Base-by-base conservation (phyloP, 768 basidiomycete genomes). In the Lactarius hatsudake region DNA sequence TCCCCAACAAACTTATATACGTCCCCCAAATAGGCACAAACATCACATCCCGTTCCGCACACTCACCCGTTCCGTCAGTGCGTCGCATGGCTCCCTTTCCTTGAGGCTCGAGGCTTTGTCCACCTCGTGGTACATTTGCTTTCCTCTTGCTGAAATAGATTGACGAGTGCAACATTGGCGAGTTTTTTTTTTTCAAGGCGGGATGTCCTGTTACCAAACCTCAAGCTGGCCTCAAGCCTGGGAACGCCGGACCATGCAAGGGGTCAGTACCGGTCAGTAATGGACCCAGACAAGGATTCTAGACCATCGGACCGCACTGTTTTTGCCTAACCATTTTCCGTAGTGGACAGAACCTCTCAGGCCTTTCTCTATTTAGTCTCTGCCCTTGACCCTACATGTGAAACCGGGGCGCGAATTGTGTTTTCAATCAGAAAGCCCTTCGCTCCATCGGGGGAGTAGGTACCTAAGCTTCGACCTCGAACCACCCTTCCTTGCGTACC, bases 1-100 rank as follows among this genome's bases (percentile, higher is more conserved):
- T 17, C 42, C 42, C 42, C 51, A 53, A 53, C 51, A 53, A 57
- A 60, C 62, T 64, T 67, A 67, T 67, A 67, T 64, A 55, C 53
- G 53, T 0, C 0, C 4, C 30, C 62, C 56, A 67, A 67, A 67
- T 26, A 67, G 38, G 60, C 9, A 9, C 62, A 67, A 67, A 67
- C 7, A 67, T 67, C 62, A 60, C 66, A 48, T 65, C 32, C 32
- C 57, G 58, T 23, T 32, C 48, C 32, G 40, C 48, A 5, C 48
- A n/a, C 48, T 2, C 48, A 32, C 12, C n/a, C 12, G 38, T 40
- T 40, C 38, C 38, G 38, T 38, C 12, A 5, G 38, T 40, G 13
- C 61, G 30, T 3, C 57, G 17, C 23, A 59, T 40, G 51, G 51
- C 26, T 59, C 58, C 18, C 18, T 53, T 61, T 38, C 66, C 62